A percentile compares a stretch with the other conserved stretches of the same genome.
Evolutionary conservation across 2,329 filamentous ascomycete species (phyloP).

Genomic region (Chalara sp.): DNA sequence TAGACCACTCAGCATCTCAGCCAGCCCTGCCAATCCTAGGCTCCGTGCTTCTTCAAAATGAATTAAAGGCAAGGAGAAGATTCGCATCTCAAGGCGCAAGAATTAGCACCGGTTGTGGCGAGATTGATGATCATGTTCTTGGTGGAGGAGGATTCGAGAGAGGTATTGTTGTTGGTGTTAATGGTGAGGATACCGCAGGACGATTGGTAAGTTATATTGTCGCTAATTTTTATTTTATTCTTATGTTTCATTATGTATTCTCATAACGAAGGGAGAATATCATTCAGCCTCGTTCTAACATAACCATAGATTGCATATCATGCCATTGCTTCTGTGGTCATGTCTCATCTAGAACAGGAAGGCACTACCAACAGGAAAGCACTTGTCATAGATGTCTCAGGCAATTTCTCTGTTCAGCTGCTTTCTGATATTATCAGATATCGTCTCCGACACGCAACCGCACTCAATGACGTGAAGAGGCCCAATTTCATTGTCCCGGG

Average conservation of each 20-base stretch:
- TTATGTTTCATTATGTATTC: no score
- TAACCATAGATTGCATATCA: background rate
- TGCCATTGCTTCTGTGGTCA: background rate
- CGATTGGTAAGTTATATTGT: conserved; percentile 19
- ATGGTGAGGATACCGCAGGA: conserved; percentile 18
- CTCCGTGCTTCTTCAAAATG: conserved; percentile 17
- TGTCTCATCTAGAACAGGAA: background rate
- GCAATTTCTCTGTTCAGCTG: background rate
- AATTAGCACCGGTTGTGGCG: conserved; percentile 18
- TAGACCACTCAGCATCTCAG: conserved; percentile 5
- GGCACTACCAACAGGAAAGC: background rate
- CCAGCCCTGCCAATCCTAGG: conserved; percentile 19
- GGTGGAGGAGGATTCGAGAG: conserved; percentile 16
- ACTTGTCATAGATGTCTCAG: background rate
- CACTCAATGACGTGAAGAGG: background rate
- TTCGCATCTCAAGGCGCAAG: conserved; percentile 12
- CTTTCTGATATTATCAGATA: background rate
- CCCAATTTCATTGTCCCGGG: background rate
- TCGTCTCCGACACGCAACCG: background rate
- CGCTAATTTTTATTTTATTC: no score
- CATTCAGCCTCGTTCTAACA: background rate
- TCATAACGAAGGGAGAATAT: no score
- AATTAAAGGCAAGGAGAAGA: conserved; percentile 13
- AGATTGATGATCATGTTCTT: conserved; percentile 20
- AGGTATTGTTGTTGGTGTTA: conserved; percentile 22